Percentiles rank a stretch among this genome's conserved stretches.
Conservation (phyloP, 2,329 filamentous ascomycete genomes). For the Westerdykella sp. region DNA sequence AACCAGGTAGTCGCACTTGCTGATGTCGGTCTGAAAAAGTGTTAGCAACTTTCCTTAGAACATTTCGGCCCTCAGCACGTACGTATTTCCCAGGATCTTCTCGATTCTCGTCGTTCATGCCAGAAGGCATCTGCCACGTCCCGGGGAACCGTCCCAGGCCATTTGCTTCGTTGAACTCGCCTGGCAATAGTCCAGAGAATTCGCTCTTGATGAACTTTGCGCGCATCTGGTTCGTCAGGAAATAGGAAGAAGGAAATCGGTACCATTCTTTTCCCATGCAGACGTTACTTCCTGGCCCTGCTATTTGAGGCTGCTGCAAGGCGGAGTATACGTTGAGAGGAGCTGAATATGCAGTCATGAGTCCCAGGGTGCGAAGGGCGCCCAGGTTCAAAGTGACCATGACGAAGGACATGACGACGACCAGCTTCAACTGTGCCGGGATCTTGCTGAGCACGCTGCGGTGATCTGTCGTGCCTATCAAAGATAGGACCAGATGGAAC, state of each 20-base stretch:
- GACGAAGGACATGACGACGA: constrained; percentile 53
- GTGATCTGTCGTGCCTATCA: constrained; percentile 65
- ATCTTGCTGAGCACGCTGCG: constrained; percentile 64
- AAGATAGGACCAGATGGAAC: constrained; percentile 71
- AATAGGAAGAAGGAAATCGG: constrained; percentile 89
- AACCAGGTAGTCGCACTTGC: constrained; percentile 73
- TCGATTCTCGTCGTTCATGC: constrained; percentile 87
- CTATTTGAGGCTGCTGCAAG: constrained; percentile 53
- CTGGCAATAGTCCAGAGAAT: constrained; percentile 81
- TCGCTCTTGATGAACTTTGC: constrained; percentile 89
- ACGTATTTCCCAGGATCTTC: constrained; percentile 86
- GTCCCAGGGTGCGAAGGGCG: constrained; percentile 65
- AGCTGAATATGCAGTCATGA: constrained; percentile 76
- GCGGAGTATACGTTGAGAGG: constrained; percentile 66
- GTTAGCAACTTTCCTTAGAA: constrained; percentile 9
- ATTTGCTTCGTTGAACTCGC: constrained; percentile 74
- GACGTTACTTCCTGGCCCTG: constrained; percentile 60
- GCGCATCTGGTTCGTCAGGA: constrained; percentile 73
- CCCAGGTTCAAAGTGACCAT: constrained; percentile 61
- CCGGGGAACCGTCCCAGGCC: constrained; percentile 71
- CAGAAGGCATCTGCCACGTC: constrained; percentile 73
- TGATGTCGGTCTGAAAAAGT: constrained; percentile 54
- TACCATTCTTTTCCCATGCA: constrained; percentile 99
- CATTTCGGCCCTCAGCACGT: constrained; percentile 24
- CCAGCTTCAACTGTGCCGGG: constrained; percentile 67